Evolutionary conservation across 169 alveolate genomes (phyloP).

Genomic region (Plasmodium billcollinsi): DNA sequence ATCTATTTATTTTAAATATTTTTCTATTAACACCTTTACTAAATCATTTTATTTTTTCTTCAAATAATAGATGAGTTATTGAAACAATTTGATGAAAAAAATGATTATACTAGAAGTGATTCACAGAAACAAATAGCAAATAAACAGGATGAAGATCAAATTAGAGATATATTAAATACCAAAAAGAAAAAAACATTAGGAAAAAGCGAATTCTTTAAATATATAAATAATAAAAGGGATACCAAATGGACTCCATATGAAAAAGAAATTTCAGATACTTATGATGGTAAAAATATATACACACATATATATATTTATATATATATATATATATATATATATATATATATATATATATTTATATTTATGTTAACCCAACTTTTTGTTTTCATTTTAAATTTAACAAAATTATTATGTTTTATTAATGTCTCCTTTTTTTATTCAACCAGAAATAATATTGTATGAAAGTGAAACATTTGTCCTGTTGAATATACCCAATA

Average conservation of each 20-base stretch:
- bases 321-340: no score
- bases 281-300: constrained; percentile 34
- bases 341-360: neutral
- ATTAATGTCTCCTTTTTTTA: neutral
- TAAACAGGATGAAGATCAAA: constrained; percentile 14
- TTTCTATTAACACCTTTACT: no score
- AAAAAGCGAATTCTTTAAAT: neutral
- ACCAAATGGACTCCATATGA: constrained; percentile 35
- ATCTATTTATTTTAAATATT: no score
- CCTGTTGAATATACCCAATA: constrained; percentile 60
- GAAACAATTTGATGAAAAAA: constrained; percentile 75
- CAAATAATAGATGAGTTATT: constrained; percentile 32
- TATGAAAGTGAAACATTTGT: constrained; percentile 63
- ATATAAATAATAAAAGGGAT: neutral
- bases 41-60: neutral
- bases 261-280: constrained; percentile 31
- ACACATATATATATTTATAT: no score
- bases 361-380: no score
- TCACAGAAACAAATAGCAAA: neutral
- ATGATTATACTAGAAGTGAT: constrained; percentile 38
- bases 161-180: constrained; percentile 5
- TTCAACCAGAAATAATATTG: constrained; percentile 29
- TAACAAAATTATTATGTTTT: neutral
- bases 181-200: neutral
- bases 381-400: constrained; percentile 10